Percentiles rank a stretch among this genome's conserved stretches.
These are phyloP conservation scores for Emydomyces testavorans DNA, from an alignment of 2,329 filamentous ascomycete species.

Conservation along the genomic window DNA sequence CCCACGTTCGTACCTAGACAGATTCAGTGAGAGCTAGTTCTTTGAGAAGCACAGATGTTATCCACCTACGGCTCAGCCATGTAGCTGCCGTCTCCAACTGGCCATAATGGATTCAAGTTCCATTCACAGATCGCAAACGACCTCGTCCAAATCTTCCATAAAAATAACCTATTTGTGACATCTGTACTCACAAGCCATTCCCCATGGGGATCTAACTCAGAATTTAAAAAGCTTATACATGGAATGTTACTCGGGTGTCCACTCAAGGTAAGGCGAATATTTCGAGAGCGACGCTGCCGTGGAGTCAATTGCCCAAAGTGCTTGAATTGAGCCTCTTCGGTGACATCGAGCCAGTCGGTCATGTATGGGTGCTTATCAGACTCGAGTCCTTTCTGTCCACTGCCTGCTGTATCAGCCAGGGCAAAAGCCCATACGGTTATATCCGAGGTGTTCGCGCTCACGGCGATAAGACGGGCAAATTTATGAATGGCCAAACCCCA, in stretches of 20 bases:
- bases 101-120: constrained; percentile 10
- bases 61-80: constrained; percentile 3
- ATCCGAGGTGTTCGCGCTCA: constrained; percentile 60
- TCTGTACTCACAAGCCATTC: constrained; percentile 48
- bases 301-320: constrained; percentile 24
- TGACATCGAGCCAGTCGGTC: constrained; percentile 27
- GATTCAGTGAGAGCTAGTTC: not conserved
- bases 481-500: constrained; percentile 83
- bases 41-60: not conserved
- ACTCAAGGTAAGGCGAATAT: constrained; percentile 33
- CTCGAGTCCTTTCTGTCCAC: constrained; percentile 16
- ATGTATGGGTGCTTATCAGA: not conserved
- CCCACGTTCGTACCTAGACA: constrained; percentile 24
- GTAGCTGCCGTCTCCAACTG: constrained; percentile 2
- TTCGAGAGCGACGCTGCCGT: constrained; percentile 28
- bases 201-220: constrained; percentile 43
- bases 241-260: constrained; percentile 46
- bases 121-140: constrained; percentile 19
- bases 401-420: constrained; percentile 31
- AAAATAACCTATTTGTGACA: constrained; percentile 40
- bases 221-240: constrained; percentile 48
- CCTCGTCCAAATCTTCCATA: constrained; percentile 41
- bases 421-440: constrained; percentile 52
- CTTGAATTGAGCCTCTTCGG: constrained; percentile 17
- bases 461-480: constrained; percentile 70